Percentiles rank a stretch among this genome's conserved stretches.
Evolutionary conservation across 2,329 filamentous ascomycete species (phyloP).

Genomic region (Bipolaris victoriae): DNA sequence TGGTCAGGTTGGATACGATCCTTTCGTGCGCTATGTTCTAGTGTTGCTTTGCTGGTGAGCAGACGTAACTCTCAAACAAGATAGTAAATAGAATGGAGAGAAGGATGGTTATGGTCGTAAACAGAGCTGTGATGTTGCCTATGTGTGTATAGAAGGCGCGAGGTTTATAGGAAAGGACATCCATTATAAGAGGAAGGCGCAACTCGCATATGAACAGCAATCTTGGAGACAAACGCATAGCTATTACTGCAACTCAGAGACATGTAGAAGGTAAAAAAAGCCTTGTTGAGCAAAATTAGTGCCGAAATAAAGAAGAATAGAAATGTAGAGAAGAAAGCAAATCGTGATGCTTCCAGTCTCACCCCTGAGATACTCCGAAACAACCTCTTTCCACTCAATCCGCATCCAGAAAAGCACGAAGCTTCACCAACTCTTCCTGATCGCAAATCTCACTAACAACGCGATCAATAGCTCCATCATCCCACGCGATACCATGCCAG

Average conservation of each 20-base stretch:
- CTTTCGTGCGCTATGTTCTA: neutral
- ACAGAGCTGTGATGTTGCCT: constrained; percentile 12
- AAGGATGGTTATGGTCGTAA: constrained; percentile 1
- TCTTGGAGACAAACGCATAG: neutral
- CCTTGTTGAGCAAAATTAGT: neutral
- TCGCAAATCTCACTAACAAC: constrained; percentile 62
- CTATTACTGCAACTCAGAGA: neutral
- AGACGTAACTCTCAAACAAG: neutral
- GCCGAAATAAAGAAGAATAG: neutral
- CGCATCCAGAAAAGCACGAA: constrained; percentile 52
- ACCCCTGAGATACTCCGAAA: neutral
- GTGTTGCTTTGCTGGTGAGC: neutral
- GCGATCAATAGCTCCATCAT: constrained; percentile 64
- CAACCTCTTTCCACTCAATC: neutral
- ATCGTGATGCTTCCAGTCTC: neutral
- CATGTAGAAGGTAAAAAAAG: neutral
- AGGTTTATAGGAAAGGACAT: constrained; percentile 16
- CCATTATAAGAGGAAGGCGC: constrained; percentile 12
- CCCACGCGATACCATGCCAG: constrained; percentile 69
- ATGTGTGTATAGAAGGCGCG: constrained; percentile 23
- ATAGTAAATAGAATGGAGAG: neutral
- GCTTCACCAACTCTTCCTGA: constrained; percentile 59
- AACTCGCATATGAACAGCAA: neutral
- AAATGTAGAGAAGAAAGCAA: neutral
- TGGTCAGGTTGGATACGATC: neutral